These are phyloP conservation scores for Populus hybrid DNA, from an alignment of 441 rosid genomes.

Conservation along the genomic window DNA sequence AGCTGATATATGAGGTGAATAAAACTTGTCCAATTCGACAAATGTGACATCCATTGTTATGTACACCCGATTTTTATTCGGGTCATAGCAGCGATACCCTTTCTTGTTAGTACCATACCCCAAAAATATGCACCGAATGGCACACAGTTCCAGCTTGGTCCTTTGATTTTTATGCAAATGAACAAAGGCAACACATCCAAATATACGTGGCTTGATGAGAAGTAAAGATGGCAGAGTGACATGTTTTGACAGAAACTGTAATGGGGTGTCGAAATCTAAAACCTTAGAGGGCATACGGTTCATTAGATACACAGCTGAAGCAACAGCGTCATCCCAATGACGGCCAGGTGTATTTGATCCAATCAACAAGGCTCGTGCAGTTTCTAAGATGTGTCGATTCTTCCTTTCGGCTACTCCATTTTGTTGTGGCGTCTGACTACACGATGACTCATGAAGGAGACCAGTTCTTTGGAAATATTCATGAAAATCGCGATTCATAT, in stretches of 20 bases:
- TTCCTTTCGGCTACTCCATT: neutral
- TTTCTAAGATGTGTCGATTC: neutral
- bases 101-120: neutral
- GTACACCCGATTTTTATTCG: neutral
- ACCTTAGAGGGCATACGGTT: neutral
- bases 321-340: neutral
- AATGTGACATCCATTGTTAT: neutral
- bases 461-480: neutral
- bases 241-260: neutral
- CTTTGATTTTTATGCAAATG: neutral
- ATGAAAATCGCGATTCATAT: neutral
- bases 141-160: neutral
- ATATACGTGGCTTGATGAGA: neutral
- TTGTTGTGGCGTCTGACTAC: neutral
- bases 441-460: neutral
- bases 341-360: neutral
- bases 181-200: neutral
- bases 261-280: neutral
- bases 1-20: too few species aligned
- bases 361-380: neutral
- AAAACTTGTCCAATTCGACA: neutral
- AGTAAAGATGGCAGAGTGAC: neutral
- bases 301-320: neutral
- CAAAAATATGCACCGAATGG: neutral
- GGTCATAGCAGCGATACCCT: neutral